phyloP scores from a whole-genome alignment of 441 rosid species.

The Kokia cookei region DNA sequence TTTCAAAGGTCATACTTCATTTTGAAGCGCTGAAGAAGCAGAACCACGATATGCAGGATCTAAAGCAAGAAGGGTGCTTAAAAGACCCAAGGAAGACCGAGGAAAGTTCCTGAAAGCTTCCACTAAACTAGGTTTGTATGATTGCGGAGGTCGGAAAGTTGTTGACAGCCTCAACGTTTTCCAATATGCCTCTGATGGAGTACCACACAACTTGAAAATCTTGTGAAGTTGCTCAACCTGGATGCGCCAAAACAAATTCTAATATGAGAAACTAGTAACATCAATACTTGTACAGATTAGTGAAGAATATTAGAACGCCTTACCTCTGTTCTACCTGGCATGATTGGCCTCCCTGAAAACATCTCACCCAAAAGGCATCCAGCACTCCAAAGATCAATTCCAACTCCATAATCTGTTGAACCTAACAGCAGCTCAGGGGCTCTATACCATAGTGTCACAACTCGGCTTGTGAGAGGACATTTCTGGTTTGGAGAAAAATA shows the following conservation, averaged over 20 bases:
- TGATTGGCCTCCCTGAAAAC: slow-evolving; percentile 53
- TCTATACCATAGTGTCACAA: slow-evolving; percentile 84
- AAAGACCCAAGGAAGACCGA: slow-evolving; percentile 42
- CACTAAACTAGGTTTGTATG: slow-evolving; percentile 34
- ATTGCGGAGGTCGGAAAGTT: slow-evolving; percentile 44
- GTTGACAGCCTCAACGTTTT: slow-evolving; percentile 46
- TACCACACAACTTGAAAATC: slow-evolving; percentile 64
- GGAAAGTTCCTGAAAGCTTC: slow-evolving; percentile 47
- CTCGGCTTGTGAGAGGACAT: slow-evolving; percentile 69
- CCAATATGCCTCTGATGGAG: slow-evolving; percentile 71
- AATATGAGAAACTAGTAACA: background rate
- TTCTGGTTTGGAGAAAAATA: slow-evolving; percentile 26
- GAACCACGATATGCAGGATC: slow-evolving; percentile 50
- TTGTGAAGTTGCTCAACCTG: slow-evolving; percentile 66
- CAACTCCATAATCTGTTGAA: slow-evolving; percentile 57
- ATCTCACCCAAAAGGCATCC: slow-evolving; percentile 86
- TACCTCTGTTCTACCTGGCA: slow-evolving; percentile 85
- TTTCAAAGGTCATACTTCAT: slow-evolving; percentile 26
- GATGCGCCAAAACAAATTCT: background rate
- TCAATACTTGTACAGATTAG: background rate
- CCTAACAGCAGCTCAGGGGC: slow-evolving; percentile 79
- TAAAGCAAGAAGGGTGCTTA: slow-evolving; percentile 56
- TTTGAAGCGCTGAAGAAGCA: slow-evolving; percentile 44
- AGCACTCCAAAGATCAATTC: slow-evolving; percentile 85
- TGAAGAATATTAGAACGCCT: background rate